Evolutionary conservation across 2,329 filamentous ascomycete species (phyloP), one percentile per base, ranked within the genome.

Genomic region (Emergomyces africanus): DNA sequence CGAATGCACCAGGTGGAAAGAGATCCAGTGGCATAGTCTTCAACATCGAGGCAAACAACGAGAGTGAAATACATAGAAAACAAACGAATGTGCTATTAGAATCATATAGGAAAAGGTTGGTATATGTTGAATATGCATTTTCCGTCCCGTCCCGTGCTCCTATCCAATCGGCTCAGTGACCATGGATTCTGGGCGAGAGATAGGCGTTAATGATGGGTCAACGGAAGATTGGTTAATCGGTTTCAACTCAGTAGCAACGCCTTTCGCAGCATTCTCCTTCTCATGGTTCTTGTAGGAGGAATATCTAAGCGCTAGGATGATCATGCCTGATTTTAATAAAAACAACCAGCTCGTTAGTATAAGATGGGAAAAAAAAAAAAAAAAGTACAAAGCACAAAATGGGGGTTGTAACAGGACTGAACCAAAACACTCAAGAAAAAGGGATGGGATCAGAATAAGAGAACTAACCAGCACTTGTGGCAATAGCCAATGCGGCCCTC

Each of bases 401-500:
- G 50, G n/a, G 20, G 15, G 44, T 56, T 37, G 23, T 23, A 30
- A 51, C 33, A 12, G 12, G 12, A 12, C 12, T 28, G 53, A 50
- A 20, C 54, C 18, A 9, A 23, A 25, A 15, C 20, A 28, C 5
- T 6, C 20, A 23, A 48, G 35, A 18, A 10, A 48, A 50, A 41
- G 23, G 28, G 25, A 54, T 20, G 18, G 25, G 44, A 28, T 25
- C 15, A 23, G 25, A 39, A 55, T 15, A 48, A 48, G 25, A 63
- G 59, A 54, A 70, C 74, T 69, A 71, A 79, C 77, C 73, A 46
- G 77, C 78, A 71, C 78, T 76, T 3, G 70, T 73, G 12, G 71
- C 81, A 61, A 87, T 77, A 0, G 83, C 81, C 60, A 83, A 75
- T 15, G 83, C 83, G 1, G 83, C 83, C n/a, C 84, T 75, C 51